Base-by-base conservation (phyloP, 768 basidiomycete genomes). In the Hemileccinum rubropunctum region DNA sequence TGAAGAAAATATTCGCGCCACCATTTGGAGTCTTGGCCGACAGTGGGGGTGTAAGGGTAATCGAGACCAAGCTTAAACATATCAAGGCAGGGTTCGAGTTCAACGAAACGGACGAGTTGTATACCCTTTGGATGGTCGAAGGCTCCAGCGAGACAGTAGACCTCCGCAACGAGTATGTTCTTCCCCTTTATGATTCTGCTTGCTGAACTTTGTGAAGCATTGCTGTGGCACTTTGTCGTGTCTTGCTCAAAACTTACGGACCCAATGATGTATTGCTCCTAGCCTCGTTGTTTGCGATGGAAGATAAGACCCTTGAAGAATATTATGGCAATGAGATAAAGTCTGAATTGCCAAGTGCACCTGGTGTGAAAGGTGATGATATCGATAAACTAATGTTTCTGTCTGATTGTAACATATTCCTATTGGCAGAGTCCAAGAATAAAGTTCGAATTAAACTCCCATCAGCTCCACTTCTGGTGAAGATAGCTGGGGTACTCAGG, bases 251-350 rank as follows among this genome's bases (percentile, higher is more conserved):
- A 10, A 54, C 43, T 1, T 58, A 54, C 21, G 37, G 37, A 23
- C 57, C 41, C 6, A 36, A 46, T 40, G 57, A 58, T 6, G 33
- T 58, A 18, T 32, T 58, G 5, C 57, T 59, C 30, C 30, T 58
- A 11, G 44, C 56, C 4, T 54, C 51, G 5, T 43, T 58, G 5
- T 36, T 58, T 4, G 35, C 35, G 17, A 48, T 35, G 43, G 33
- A n/a, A 8, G 43, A 45, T 11, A 1, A 58, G 32, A 18, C 14
- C 2, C 27, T 57, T 3, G 4, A 34, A 18, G 6, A 6, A 13
- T 52, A 52, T 26, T 57, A 47, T 38, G n/a, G 32, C n/a, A 21
- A 9, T n/a, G 28, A 32, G 18, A 23, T 21, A 10, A 43, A 9
- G 15, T 9, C 15, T 30, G 40, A 30, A 15, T 14, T 6, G 11